Conservation (phyloP, 164 flowering plant species). For the Magnolia sinica region DNA sequence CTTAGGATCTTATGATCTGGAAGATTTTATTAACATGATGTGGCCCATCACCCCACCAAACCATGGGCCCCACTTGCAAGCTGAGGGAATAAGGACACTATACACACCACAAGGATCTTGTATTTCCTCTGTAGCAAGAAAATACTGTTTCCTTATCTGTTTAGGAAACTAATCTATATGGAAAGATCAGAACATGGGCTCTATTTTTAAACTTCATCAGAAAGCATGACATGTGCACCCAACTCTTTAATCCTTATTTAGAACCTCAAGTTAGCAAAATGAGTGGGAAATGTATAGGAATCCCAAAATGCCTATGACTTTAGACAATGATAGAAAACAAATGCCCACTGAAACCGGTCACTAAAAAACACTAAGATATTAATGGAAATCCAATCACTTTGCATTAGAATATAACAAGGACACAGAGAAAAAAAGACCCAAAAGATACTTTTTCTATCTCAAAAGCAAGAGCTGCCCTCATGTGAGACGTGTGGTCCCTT, state of each 20-base stretch:
- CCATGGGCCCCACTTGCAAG: no score
- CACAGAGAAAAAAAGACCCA: background rate
- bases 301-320: background rate
- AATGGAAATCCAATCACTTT: background rate
- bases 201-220: background rate
- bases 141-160: background rate
- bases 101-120: background rate
- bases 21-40: no score
- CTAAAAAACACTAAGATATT: background rate
- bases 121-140: background rate
- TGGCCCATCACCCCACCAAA: no score
- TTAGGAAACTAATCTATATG: background rate
- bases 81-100: background rate
- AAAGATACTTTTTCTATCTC: background rate
- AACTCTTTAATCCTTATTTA: background rate
- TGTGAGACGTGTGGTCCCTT: constrained; percentile 4
- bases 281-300: no score
- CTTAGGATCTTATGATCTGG: no score
- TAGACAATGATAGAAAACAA: background rate
- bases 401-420: background rate
- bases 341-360: background rate
- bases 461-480: background rate
- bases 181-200: background rate
- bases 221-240: background rate
- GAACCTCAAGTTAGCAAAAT: no score